Base-by-base conservation (phyloP, 1,284 basidiomycete species). In the Ceratobasidium sp. region DNA sequence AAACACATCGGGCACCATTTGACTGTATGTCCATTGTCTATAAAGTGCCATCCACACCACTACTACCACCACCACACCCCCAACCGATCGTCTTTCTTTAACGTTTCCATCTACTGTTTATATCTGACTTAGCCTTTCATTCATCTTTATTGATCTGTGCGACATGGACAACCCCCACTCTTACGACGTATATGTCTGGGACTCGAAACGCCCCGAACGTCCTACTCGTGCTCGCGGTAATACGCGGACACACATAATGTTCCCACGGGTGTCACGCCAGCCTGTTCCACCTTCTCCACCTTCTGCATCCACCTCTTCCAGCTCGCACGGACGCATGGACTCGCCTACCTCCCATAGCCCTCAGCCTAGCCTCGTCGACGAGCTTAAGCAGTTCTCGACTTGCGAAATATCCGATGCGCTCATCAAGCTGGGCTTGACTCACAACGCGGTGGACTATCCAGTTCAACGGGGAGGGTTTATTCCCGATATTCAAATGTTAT, bases 401-500 rank as follows among this genome's bases (percentile, higher is more conserved):
- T 94, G 93, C 83, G 92, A 98, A 86, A 86, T 98, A 22, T 96
- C 96, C 0, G 97, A 98, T 82, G 95, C 95, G 1, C 88, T 98
- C 79, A 86, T 97, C 80, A 97, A 95, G 82, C 90, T 98, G 45
- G 90, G 91, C 15, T 51, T 73, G 48, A 63, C 69, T 1, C 69
- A 73, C 48, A 73, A 73, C 24, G 69, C 56, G 19, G 60, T 33
- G 31, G 67, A 72, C n/a, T 27, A 31, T 14, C 69, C 69, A 2
- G 80, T 89, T 5, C 85, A 88, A 4, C 87, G 91, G 79, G 96
- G 96, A 1, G 96, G 97, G 0, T 87, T 90, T 80, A 86, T 98
- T 45, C 91, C 95, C 0, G 95, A 97, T 81, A 89, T 99, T 31
- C 84, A 88, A 56, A 85, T 89, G 77, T 82, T 87, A 67, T 90